A percentile compares a stretch with the other conserved stretches of the same genome.
Conservation (phyloP, 176 grass and related monocot species). For the Phoenix roebelenii region DNA sequence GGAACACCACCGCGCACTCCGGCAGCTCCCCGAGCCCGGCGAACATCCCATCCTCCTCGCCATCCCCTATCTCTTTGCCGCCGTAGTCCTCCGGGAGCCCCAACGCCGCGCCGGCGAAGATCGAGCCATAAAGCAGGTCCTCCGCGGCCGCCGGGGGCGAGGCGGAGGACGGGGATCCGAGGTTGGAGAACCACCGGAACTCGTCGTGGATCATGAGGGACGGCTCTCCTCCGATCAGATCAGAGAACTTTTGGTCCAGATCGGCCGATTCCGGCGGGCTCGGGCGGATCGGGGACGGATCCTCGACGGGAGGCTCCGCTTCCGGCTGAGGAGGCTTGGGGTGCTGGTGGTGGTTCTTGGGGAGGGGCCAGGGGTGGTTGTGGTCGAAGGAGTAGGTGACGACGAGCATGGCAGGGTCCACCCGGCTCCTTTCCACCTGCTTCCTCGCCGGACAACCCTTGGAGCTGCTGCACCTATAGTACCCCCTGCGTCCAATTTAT, state of each 20-base stretch:
- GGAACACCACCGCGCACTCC: constrained; percentile 75
- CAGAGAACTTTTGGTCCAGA: constrained; percentile 12
- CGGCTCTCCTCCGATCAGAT: constrained; percentile 5
- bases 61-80: constrained; percentile 20
- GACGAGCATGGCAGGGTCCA: constrained; percentile 12
- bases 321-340: background rate
- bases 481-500: constrained; percentile 11
- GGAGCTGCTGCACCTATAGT: constrained; percentile 26
- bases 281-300: background rate
- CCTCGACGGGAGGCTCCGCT: background rate
- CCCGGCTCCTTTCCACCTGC: constrained; percentile 19
- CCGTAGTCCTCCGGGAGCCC: constrained; percentile 42
- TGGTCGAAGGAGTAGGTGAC: constrained; percentile 28
- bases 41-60: constrained; percentile 73
- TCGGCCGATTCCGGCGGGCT: constrained; percentile 8
- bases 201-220: constrained; percentile 9
- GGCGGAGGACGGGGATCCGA: constrained; percentile 28
- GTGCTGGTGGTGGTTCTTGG: constrained; percentile 6
- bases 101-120: constrained; percentile 22
- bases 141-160: constrained; percentile 29
- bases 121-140: constrained; percentile 41
- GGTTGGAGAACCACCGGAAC: constrained; percentile 7
- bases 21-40: constrained; percentile 88
- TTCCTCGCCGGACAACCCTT: constrained; percentile 29
- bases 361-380: constrained; percentile 15